Conservation (phyloP, 2,329 filamentous ascomycete genomes). For the Boeremia lycopersici region DNA sequence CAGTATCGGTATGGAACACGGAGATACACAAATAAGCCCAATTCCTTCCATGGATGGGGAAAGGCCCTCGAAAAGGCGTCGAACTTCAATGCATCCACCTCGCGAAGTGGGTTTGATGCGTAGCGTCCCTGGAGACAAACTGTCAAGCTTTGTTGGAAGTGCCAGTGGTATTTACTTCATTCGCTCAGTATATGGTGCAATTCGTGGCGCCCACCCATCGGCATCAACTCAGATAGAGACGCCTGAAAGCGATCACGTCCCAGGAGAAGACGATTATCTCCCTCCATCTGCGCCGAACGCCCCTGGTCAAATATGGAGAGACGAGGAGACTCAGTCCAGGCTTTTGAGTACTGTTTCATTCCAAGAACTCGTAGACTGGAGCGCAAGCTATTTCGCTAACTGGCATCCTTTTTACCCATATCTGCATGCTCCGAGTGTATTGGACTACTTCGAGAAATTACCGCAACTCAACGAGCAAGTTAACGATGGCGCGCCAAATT, state of each 20-base stretch:
- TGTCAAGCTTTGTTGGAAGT: slow-evolving; percentile 62
- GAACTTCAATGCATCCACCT: slow-evolving; percentile 23
- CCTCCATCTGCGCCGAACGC: slow-evolving; percentile 30
- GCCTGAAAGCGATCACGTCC: slow-evolving; percentile 53
- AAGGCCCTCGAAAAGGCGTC: slow-evolving; percentile 22
- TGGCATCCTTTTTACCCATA: slow-evolving; percentile 66
- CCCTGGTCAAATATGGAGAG: slow-evolving; percentile 32
- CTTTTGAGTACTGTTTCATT: slow-evolving; percentile 45
- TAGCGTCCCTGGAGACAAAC: slow-evolving; percentile 53
- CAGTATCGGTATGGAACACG: slow-evolving; percentile 15
- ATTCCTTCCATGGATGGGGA: background rate
- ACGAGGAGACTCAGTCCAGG: slow-evolving; percentile 38
- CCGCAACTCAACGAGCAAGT: slow-evolving; percentile 42
- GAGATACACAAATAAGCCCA: slow-evolving; percentile 5
- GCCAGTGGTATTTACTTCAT: slow-evolving; percentile 66
- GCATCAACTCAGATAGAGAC: slow-evolving; percentile 24
- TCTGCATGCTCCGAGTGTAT: slow-evolving; percentile 59
- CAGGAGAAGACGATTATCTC: slow-evolving; percentile 63
- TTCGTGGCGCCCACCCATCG: slow-evolving; percentile 42
- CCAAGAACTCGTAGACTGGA: slow-evolving; percentile 58
- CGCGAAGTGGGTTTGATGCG: slow-evolving; percentile 60
- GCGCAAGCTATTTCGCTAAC: slow-evolving; percentile 60
- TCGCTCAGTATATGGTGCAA: slow-evolving; percentile 59
- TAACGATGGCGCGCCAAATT: slow-evolving; percentile 27
- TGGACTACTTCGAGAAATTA: slow-evolving; percentile 55